Evolutionary conservation across 257 asterid species (phyloP).

Genomic region (Voacanga thouarsii): DNA sequence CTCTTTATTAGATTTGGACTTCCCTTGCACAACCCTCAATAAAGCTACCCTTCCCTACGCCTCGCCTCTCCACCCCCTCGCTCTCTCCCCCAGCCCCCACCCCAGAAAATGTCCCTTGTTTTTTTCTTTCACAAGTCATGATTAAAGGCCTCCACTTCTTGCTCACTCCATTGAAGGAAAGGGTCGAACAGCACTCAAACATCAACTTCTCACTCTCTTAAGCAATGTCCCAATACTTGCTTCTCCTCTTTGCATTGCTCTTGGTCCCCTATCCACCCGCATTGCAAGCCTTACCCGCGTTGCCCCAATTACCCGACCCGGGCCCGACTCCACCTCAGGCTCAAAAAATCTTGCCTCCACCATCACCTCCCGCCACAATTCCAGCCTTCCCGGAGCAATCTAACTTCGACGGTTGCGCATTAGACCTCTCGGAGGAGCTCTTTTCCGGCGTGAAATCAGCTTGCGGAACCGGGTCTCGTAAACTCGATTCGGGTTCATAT

Average conservation of each 20-base stretch:
- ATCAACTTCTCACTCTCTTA: conserved; percentile 13
- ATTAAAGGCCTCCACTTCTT: conserved; percentile 12
- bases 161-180: conserved; percentile 8
- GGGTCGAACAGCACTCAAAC: background rate
- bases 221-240: conserved; percentile 49
- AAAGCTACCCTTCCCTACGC: conserved; percentile 18
- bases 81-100: too few relatives aligned
- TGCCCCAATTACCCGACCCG: conserved; percentile 57
- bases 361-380: conserved; percentile 65
- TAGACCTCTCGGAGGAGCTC: conserved; percentile 76
- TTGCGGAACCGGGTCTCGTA: conserved; percentile 49
- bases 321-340: conserved; percentile 49
- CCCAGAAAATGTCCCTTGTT: background rate
- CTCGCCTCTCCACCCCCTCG: background rate
- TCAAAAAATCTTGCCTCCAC: conserved; percentile 45
- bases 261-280: conserved; percentile 21
- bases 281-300: conserved; percentile 39
- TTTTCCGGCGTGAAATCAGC: conserved; percentile 63
- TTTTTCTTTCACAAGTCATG: background rate
- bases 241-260: conserved; percentile 32
- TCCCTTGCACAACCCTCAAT: conserved; percentile 12
- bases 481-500: conserved; percentile 33
- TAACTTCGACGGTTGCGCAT: conserved; percentile 55
- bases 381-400: conserved; percentile 98
- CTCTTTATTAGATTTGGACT: conserved; percentile 4